These are phyloP conservation scores for Casuarina glauca DNA, from an alignment of 306 rosid genomes.

Conservation along the genomic window DNA sequence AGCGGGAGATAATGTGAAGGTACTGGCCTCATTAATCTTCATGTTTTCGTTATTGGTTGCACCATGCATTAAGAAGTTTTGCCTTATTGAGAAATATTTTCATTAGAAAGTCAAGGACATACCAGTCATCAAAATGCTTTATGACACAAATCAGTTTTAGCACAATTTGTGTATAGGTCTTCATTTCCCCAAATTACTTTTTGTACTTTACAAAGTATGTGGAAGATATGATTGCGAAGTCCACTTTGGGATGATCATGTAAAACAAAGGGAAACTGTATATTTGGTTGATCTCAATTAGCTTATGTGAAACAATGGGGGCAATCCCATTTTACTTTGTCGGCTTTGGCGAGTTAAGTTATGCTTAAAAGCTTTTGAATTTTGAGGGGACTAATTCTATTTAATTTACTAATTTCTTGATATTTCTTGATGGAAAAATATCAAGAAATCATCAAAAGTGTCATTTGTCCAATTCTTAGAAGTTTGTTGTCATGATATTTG, in stretches of 20 bases:
- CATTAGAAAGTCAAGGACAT: not conserved
- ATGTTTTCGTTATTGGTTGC: not conserved
- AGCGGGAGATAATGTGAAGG: conserved; percentile 84
- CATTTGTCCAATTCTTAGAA: not conserved
- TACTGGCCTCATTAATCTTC: conserved; percentile 29
- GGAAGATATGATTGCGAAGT: not conserved
- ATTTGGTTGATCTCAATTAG: not conserved
- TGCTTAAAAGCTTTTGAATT: not conserved
- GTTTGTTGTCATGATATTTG: not conserved
- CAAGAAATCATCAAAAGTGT: not conserved
- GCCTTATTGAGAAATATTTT: not conserved
- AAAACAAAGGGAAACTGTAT: not conserved
- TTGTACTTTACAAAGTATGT: not conserved
- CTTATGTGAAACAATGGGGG: not conserved
- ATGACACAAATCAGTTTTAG: not conserved
- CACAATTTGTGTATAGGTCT: not conserved
- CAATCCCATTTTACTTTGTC: not conserved
- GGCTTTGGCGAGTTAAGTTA: not conserved
- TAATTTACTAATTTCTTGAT: not conserved
- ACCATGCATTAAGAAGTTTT: not conserved
- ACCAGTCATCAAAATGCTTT: not conserved
- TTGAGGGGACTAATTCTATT: not conserved
- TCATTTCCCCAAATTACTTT: not conserved
- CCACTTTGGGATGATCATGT: not conserved
- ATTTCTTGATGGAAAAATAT: not conserved